Base-by-base conservation (phyloP, 1,284 basidiomycete species). In the Fistulinella cinereoalba region DNA sequence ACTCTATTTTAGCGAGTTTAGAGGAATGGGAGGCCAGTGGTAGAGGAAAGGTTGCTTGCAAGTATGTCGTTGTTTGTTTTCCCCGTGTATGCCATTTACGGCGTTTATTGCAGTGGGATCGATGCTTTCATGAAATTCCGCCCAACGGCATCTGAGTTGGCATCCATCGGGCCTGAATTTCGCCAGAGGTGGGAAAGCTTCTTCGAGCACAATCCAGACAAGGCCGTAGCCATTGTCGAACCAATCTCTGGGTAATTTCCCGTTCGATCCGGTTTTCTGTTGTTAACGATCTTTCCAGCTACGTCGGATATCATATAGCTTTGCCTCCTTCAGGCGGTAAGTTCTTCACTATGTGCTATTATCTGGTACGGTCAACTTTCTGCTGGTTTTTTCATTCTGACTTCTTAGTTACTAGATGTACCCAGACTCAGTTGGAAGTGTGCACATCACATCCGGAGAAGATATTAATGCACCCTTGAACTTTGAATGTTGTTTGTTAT, bases 41-140 rank as follows among this genome's bases (percentile, higher is more conserved):
- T 2, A 67, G 66, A 36, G 77, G 77, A 6, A 44, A 75, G 25
- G 67, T 80, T 55, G 70, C 76, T 0, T 65, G 72, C 53, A 80
- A 79, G 77, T 80, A 8, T n/a, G 25, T 25, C 18, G 24, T 16
- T 11, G 16, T 38, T 16, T 13, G 13, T 18, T 18, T 12, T 15
- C 11, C 6, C 8, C 4, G 3, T 6, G 2, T 11, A 13, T 5
- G 11, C 25, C 7, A 2, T 3, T 8, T 24, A 18, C 22, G n/a
- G 12, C 12, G 11, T 7, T 16, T 39, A 6, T 19, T 28, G 12
- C 23, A 38, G 37, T 19, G 25, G 37, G 13, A 8, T 6, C 13
- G 37, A 39, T 19, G 37, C 37, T 39, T 12, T 28, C 16, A 39
- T 39, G 37, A 39, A 39, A 19, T 13, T 39, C 12, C 25, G 25